Evolutionary conservation across 805 yeast species (phyloP), one percentile per base, ranked within the genome.

Genomic region (Candida takata): DNA sequence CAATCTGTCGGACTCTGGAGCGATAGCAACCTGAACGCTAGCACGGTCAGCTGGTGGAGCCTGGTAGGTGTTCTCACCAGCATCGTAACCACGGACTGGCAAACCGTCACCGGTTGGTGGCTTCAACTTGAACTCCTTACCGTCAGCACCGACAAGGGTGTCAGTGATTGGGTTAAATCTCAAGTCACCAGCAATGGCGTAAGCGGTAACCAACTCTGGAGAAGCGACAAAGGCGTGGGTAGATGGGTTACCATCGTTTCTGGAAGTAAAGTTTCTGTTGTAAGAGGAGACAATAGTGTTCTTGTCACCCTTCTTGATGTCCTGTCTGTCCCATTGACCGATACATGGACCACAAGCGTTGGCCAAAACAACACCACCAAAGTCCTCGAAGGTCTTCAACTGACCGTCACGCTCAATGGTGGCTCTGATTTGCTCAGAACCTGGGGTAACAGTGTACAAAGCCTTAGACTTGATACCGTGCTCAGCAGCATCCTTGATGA

Each of bases 271-370:
- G 70, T 90, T 90, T 76, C 97, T 84, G 83, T 90, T 90, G 80
- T 84, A 90, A 44, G 96, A 86, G 28, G 97, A 84, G 56, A 90
- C 90, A 65, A 90, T 90, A 54, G 97, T 90, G 76, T 90, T 90
- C 69, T 85, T 83, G 65, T 84, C 95, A 61, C 88, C 92, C 74
- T 84, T 86, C 72, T 84, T 79, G 63, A 85, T 77, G 62, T 84
- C 88, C 57, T 73, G 83, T 68, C 97, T 83, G 64, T 88, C 96
- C 97, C 97, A 90, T 73, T 90, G 97, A 58, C 97, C 97, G 60
- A 88, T 88, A 76, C 97, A 88, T 60, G 97, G 97, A 58, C 97
- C 97, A 74, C 97, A 90, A 41, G 97, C 97, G 61, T 90, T 90
- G 43, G 97, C 97, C 59, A 90, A 71, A 37, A 90, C 97, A 43